Conservation (phyloP, 768 basidiomycete species). For the Rhodotorula toruloides region DNA sequence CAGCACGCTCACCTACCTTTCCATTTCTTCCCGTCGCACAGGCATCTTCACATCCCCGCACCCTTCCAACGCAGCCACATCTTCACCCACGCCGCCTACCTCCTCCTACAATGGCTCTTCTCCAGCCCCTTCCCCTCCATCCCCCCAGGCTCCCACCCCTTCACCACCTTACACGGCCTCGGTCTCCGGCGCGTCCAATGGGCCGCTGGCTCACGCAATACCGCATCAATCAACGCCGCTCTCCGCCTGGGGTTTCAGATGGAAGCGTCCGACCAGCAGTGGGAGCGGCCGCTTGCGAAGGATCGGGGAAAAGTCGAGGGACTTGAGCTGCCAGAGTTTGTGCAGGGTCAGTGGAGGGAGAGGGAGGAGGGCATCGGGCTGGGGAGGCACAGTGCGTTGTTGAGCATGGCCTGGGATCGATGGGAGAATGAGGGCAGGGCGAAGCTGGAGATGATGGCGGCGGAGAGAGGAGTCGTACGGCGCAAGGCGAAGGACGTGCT, state of each 20-base stretch:
- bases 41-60: conserved; percentile 55
- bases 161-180: too few species aligned
- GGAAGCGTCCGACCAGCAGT: conserved; percentile 55
- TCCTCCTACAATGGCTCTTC: conserved; percentile 50
- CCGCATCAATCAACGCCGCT: conserved; percentile 53
- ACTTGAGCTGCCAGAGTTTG: conserved; percentile 36
- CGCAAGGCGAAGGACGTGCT: conserved; percentile 9
- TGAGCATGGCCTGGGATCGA: conserved; percentile 59
- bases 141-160: conserved; percentile 46
- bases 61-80: conserved; percentile 63
- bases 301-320: too few species aligned
- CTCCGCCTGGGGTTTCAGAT: conserved; percentile 58
- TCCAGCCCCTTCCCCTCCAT: conserved; percentile 49
- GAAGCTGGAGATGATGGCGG: conserved; percentile 4
- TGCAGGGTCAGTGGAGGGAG: conserved; percentile 30
- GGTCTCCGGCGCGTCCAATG: conserved; percentile 62
- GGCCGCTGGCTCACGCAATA: conserved; percentile 56
- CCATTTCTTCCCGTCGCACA: too few species aligned
- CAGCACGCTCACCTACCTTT: too few species aligned
- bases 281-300: conserved; percentile 55
- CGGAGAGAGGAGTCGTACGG: conserved; percentile 13
- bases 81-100: conserved; percentile 52
- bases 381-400: conserved; percentile 52
- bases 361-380: conserved; percentile 8
- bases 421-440: conserved; percentile 42